Evolutionary conservation across 2,329 filamentous ascomycete genomes (phyloP).

Genomic region (Immersiporthe knoxdaviesiana): DNA sequence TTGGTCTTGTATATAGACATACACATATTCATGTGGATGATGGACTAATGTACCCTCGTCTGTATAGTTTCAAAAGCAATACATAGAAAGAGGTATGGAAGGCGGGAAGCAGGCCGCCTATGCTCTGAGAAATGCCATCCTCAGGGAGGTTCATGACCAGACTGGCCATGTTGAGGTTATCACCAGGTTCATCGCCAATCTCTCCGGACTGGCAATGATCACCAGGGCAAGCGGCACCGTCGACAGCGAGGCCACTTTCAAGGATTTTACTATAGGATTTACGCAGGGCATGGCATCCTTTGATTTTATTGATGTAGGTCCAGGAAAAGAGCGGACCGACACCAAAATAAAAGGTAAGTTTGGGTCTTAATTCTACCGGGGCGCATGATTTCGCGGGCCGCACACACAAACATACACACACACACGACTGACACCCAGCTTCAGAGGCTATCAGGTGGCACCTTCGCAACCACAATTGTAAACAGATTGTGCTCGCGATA

Average conservation of each 20-base stretch:
- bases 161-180: conserved; percentile 60
- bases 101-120: conserved; percentile 58
- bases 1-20: too few relatives aligned
- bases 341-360: conserved; percentile 64
- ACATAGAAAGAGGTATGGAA: conserved; percentile 57
- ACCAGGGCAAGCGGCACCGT: conserved; percentile 54
- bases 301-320: conserved; percentile 66
- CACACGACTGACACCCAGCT: conserved; percentile 28
- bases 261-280: conserved; percentile 63
- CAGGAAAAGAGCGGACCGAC: conserved; percentile 61
- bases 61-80: conserved; percentile 59
- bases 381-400: not conserved
- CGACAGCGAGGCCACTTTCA: conserved; percentile 49
- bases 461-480: conserved; percentile 63
- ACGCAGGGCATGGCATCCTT: conserved; percentile 62
- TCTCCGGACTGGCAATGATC: conserved; percentile 53
- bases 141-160: conserved; percentile 49
- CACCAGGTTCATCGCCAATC: conserved; percentile 59
- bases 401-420: not conserved
- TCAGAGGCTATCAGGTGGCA: conserved; percentile 59
- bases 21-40: too few relatives aligned
- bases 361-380: too few relatives aligned
- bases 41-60: not conserved
- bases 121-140: conserved; percentile 52
- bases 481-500: conserved; percentile 62